Evolutionary conservation across 2,329 filamentous ascomycete species (phyloP).

Genomic region (Calonectria henricotiae): DNA sequence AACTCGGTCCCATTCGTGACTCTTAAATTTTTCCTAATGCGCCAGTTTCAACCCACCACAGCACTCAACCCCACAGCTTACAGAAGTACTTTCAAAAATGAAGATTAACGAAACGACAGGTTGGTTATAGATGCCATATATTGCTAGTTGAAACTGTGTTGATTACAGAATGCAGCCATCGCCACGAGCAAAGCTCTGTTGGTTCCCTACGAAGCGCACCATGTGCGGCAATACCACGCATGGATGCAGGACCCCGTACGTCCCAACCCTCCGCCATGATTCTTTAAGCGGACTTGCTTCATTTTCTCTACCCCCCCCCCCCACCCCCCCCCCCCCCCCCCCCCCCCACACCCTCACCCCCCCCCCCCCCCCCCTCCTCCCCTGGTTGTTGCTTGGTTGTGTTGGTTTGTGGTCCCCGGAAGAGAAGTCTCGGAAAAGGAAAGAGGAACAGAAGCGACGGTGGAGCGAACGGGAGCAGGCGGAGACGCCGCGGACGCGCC

Average conservation of each 20-base stretch:
- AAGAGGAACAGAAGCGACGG: too few relatives aligned
- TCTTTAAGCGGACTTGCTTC: background rate
- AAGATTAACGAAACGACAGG: slow-evolving; percentile 64
- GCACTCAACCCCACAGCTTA: slow-evolving; percentile 33
- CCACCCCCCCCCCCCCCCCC: background rate
- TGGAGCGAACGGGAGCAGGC: too few relatives aligned
- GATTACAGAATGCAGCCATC: slow-evolving; percentile 69
- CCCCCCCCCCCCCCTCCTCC: too few relatives aligned
- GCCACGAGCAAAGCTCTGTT: slow-evolving; percentile 78
- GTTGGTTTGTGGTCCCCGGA: too few relatives aligned
- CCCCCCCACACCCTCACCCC: too few relatives aligned
- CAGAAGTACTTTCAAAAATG: slow-evolving; percentile 51
- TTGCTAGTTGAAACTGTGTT: background rate
- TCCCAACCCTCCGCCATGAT: background rate
- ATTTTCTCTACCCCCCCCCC: background rate
- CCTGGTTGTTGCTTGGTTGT: too few relatives aligned
- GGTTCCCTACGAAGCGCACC: slow-evolving; percentile 86
- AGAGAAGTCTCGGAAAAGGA: too few relatives aligned
- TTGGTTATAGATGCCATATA: slow-evolving; percentile 42
- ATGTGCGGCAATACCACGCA: slow-evolving; percentile 86
- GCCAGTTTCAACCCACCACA: slow-evolving; percentile 33
- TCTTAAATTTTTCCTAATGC: slow-evolving; percentile 32
- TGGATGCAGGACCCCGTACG: slow-evolving; percentile 90
- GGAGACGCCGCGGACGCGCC: too few relatives aligned
- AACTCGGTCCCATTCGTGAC: background rate